Base-by-base conservation (phyloP, 192 early-diverging fungal genomes). In the Oehlia diaphana region DNA sequence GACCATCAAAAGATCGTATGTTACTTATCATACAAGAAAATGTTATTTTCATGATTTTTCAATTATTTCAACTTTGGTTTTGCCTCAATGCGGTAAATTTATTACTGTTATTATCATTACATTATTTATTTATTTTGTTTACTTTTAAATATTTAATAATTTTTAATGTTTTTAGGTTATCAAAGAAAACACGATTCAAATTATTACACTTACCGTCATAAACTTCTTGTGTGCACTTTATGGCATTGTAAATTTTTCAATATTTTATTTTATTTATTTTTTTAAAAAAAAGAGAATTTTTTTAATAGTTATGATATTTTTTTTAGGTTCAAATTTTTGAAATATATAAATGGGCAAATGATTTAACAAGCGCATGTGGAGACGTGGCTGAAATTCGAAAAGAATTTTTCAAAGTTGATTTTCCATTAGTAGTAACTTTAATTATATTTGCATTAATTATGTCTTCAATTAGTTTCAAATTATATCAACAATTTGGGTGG, bases 371-470 rank as follows among this genome's bases (percentile, higher is more conserved):
- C 0, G 19, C 19, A 39, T 69, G 67, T 69, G 14, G 4, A 12
- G 3, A 2, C 9, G 3, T 12, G 28, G 13, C 31, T 14, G 28
- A 33, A 4, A 28, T 33, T 6, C 0, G 6, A 33, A 33, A 31
- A 33, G 6, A 66, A 28, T 33, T 66, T 16, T 14, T 6, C 10
- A 39, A 47, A 37, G 66, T 78, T 76, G 89, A 90, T 73, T 77
- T 88, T 21, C 88, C 92, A 2, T 88, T 92, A 9, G 67, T 93
- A 28, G 78, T 84, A 4, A 47, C 92, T 39, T 91, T 89, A 83
- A 65, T 83, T 28, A 53, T 90, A 7, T 90, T 89, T 76, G 81
- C 81, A 0, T 39, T 86, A 4, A 80, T 82, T 63, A 91, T 91
- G 79, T 76, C 82, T 7, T 84, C 84, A 37, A 69, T 90, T 21